Evolutionary conservation across 179 eudicot species (phyloP).

Genomic region (Patellifolia procumbens): DNA sequence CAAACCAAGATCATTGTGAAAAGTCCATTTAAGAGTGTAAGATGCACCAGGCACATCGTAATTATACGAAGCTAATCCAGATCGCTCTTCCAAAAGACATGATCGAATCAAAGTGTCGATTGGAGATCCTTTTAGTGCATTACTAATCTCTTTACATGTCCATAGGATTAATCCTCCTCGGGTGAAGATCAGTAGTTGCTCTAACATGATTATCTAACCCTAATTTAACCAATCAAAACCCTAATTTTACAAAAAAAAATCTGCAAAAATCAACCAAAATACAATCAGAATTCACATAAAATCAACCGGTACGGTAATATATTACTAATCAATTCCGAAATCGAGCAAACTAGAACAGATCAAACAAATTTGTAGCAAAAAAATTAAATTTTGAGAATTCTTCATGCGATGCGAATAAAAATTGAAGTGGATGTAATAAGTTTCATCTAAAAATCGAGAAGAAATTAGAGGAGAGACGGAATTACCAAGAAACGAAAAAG

Average conservation of each 20-base stretch:
- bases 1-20: slow-evolving; percentile 86
- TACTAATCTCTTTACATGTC: slow-evolving; percentile 89
- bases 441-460: no score
- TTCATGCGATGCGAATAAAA: no score
- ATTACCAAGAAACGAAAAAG: slow-evolving; percentile 10
- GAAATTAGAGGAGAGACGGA: not conserved
- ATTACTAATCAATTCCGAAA: not conserved
- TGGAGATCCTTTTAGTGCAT: slow-evolving; percentile 89
- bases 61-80: slow-evolving; percentile 77
- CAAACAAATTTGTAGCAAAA: not conserved
- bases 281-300: not conserved
- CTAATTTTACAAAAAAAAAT: slow-evolving; percentile 19
- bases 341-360: not conserved
- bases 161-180: slow-evolving; percentile 97
- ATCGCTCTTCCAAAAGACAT: slow-evolving; percentile 92
- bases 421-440: not conserved
- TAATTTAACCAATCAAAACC: slow-evolving; percentile 7
- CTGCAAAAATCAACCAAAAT: slow-evolving; percentile 6
- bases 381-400: not conserved
- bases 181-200: slow-evolving; percentile 85
- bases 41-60: slow-evolving; percentile 82
- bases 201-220: slow-evolving; percentile 58
- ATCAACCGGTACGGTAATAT: not conserved
- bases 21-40: slow-evolving; percentile 93
- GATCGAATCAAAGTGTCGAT: slow-evolving; percentile 88